Percentiles rank a stretch among this genome's conserved stretches.
These are phyloP conservation scores for Cordyceps militaris DNA, from an alignment of 2,329 filamentous ascomycete species.

Conservation along the genomic window DNA sequence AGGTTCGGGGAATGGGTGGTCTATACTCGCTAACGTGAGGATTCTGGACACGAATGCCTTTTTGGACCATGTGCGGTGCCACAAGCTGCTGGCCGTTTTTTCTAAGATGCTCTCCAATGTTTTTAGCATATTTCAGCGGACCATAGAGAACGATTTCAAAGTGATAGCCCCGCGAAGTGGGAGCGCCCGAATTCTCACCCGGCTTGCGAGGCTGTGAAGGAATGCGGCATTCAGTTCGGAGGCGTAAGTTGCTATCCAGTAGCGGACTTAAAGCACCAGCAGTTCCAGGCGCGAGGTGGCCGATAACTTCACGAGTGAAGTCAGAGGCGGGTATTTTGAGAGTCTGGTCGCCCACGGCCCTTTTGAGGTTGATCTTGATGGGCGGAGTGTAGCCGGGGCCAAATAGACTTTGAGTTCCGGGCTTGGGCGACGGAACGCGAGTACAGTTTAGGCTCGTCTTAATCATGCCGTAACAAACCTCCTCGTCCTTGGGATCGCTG, in stretches of 20 bases:
- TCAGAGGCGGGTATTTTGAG: constrained; percentile 68
- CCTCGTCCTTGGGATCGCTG: constrained; percentile 55
- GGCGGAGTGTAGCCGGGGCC: constrained; percentile 58
- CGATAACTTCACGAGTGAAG: constrained; percentile 63
- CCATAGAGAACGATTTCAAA: constrained; percentile 76
- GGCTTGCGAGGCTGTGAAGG: constrained; percentile 55
- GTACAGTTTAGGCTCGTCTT: constrained; percentile 61
- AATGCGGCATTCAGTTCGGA: constrained; percentile 69
- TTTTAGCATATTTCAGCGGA: constrained; percentile 55
- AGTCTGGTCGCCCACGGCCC: constrained; percentile 47
- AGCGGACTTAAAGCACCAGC: constrained; percentile 63
- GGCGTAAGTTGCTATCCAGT: constrained; percentile 57
- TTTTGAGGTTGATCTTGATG: constrained; percentile 64
- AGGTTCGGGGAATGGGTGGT: constrained; percentile 31
- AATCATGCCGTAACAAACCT: constrained; percentile 76
- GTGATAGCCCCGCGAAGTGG: constrained; percentile 52
- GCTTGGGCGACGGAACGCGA: constrained; percentile 61
- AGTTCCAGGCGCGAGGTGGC: constrained; percentile 62
- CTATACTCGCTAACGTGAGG: constrained; percentile 57
- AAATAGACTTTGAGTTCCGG: constrained; percentile 52
- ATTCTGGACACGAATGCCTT: constrained; percentile 66
- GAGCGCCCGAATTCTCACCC: constrained; percentile 57
- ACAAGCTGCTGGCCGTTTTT: constrained; percentile 61
- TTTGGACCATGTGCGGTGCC: constrained; percentile 57
- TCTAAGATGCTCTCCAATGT: constrained; percentile 59